A percentile compares a stretch with the other conserved stretches of the same genome.
phyloP scores from a whole-genome alignment of 148 eudicot species.

The Rhododendron kiyosumense region DNA sequence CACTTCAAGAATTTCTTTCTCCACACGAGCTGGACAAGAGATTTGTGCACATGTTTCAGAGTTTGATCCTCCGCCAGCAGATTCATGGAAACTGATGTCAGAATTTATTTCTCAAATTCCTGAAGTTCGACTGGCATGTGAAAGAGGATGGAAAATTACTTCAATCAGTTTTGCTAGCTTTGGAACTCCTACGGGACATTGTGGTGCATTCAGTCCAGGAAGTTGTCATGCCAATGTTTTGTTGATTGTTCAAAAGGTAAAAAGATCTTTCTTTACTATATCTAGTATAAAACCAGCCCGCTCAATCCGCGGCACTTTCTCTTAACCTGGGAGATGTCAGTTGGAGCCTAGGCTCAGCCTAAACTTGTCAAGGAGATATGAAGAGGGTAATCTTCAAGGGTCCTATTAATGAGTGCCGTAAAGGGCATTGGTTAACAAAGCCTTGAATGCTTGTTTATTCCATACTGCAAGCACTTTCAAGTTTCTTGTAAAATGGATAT shows the following conservation, averaged over 20 bases:
- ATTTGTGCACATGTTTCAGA: slow-evolving; percentile 35
- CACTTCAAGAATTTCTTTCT: slow-evolving; percentile 33
- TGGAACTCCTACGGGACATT: slow-evolving; percentile 39
- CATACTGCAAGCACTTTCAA: too few species aligned
- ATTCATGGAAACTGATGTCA: slow-evolving; percentile 29
- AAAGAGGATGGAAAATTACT: slow-evolving; percentile 32
- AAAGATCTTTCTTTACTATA: neutral
- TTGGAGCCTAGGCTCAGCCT: neutral
- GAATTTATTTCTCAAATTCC: slow-evolving; percentile 22
- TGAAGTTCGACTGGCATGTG: slow-evolving; percentile 33
- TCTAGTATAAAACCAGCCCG: neutral
- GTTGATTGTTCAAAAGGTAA: slow-evolving; percentile 34
- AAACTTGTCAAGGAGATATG: neutral
- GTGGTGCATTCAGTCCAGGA: slow-evolving; percentile 33
- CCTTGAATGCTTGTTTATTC: too few species aligned
- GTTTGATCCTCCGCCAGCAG: slow-evolving; percentile 35
- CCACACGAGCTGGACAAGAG: slow-evolving; percentile 24
- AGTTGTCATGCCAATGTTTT: slow-evolving; percentile 30
- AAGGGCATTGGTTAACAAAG: too few species aligned
- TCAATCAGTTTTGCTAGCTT: slow-evolving; percentile 40
- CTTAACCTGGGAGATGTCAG: neutral
- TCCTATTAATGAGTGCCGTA: neutral
- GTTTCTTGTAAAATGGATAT: too few species aligned
- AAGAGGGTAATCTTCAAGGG: neutral
- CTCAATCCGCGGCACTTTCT: neutral